These are phyloP conservation scores for Albatrellus sp. DNA, from an alignment of 1,284 basidiomycete genomes.

Conservation along the genomic window DNA sequence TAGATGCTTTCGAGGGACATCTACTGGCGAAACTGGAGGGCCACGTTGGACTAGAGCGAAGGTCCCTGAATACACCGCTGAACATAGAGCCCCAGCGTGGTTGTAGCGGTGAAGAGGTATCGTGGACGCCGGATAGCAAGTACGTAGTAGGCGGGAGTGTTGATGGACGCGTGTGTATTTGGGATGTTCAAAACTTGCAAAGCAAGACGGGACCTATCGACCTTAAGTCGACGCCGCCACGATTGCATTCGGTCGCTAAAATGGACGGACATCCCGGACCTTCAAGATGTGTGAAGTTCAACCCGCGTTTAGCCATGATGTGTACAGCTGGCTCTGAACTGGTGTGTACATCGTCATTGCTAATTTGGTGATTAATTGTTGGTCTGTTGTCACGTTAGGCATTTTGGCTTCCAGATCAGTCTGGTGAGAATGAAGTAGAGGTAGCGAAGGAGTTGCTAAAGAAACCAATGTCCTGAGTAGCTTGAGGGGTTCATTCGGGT, in stretches of 20 bases:
- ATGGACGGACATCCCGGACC: conserved; percentile 76
- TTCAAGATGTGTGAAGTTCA: conserved; percentile 76
- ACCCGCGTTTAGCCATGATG: conserved; percentile 83
- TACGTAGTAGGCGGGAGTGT: conserved; percentile 76
- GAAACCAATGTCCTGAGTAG: conserved; percentile 14
- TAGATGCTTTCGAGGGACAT: conserved; percentile 80
- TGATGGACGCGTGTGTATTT: conserved; percentile 69
- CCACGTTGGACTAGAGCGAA: conserved; percentile 65
- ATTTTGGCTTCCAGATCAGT: conserved; percentile 71
- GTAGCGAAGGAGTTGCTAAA: conserved; percentile 36
- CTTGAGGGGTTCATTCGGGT: too few relatives aligned
- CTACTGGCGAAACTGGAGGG: conserved; percentile 78
- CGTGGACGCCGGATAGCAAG: conserved; percentile 87
- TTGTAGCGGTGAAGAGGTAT: conserved; percentile 80
- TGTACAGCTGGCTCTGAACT: conserved; percentile 76
- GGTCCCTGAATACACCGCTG: conserved; percentile 36
- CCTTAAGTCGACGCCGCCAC: conserved; percentile 34
- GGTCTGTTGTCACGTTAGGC: conserved; percentile 32
- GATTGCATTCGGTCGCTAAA: conserved; percentile 41
- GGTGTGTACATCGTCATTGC: conserved; percentile 34
- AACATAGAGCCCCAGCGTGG: conserved; percentile 64
- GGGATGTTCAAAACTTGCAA: conserved; percentile 64
- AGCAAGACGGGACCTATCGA: conserved; percentile 37
- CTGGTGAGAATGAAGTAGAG: conserved; percentile 31
- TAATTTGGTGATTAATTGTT: conserved; percentile 8